phyloP scores from a whole-genome alignment of 176 grass and related monocot genomes.

The Bonia amplexicaulis region DNA sequence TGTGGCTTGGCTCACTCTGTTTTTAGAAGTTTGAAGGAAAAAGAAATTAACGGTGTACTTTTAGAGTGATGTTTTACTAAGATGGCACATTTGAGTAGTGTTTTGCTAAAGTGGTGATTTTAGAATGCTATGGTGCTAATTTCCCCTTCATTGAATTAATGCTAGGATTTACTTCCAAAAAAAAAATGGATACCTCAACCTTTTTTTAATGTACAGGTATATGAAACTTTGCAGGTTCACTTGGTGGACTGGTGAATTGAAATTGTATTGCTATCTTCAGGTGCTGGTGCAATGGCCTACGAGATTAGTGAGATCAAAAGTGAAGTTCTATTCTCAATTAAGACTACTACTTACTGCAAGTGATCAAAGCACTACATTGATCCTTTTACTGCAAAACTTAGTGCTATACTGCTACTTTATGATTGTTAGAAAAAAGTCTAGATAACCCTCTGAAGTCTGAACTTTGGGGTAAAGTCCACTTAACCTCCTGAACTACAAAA shows the following conservation, averaged over 20 bases:
- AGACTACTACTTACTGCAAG: constrained; percentile 3
- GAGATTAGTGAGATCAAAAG: constrained; percentile 94
- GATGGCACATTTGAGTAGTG: neutral
- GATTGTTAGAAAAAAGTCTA: neutral
- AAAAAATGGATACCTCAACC: neutral
- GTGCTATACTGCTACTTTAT: neutral
- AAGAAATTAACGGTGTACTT: neutral
- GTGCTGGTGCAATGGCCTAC: constrained; percentile 49
- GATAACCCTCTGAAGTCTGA: neutral
- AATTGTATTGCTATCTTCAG: constrained; percentile 19
- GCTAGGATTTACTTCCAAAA: neutral
- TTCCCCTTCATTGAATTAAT: neutral
- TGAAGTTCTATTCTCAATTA: constrained; percentile 44
- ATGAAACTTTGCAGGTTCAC: constrained; percentile 21
- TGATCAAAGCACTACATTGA: neutral
- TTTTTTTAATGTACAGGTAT: neutral
- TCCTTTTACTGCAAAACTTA: neutral
- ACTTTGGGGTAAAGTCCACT: neutral
- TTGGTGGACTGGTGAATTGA: constrained; percentile 14
- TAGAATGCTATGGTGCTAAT: neutral
- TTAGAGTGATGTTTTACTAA: neutral
- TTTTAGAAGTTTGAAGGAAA: neutral
- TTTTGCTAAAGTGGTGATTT: neutral
- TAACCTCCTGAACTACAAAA: neutral
- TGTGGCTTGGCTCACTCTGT: neutral